Conservation (phyloP, 192 early-diverging fungal genomes). For the Funneliformis mosseae region DNA sequence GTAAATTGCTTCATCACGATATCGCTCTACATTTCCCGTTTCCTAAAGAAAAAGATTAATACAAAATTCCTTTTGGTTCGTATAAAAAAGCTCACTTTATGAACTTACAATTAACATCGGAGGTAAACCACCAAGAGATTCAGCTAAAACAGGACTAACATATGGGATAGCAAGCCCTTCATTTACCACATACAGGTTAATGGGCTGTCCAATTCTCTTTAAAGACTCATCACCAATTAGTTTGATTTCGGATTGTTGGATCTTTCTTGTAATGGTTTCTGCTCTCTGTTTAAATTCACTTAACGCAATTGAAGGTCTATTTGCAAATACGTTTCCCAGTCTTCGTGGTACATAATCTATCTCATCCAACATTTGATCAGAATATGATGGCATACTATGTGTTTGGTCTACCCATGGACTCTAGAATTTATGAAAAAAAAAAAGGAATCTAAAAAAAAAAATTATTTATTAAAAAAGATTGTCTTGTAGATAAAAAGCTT, state of each 20-base stretch:
- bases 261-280: constrained; percentile 13
- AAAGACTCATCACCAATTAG: background rate
- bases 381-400: constrained; percentile 51
- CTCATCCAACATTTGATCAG: constrained; percentile 13
- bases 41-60: constrained; percentile 32
- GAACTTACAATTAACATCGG: constrained; percentile 48
- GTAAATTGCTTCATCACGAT: constrained; percentile 55
- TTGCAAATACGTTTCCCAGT: constrained; percentile 34
- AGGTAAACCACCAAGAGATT: constrained; percentile 43
- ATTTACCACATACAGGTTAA: constrained; percentile 53
- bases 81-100: background rate
- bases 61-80: background rate
- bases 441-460: background rate
- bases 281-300: constrained; percentile 39
- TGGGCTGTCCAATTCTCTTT: constrained; percentile 23
- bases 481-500: background rate
- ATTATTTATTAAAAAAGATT: background rate
- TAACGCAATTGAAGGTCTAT: constrained; percentile 32
- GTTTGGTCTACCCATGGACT: constrained; percentile 46
- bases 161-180: constrained; percentile 45
- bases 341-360: constrained; percentile 39
- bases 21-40: constrained; percentile 47
- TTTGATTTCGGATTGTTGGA: constrained; percentile 3
- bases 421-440: background rate
- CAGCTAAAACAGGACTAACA: constrained; percentile 51